Base-by-base conservation (phyloP, 148 eudicot genomes). In the Drosera capensis region DNA sequence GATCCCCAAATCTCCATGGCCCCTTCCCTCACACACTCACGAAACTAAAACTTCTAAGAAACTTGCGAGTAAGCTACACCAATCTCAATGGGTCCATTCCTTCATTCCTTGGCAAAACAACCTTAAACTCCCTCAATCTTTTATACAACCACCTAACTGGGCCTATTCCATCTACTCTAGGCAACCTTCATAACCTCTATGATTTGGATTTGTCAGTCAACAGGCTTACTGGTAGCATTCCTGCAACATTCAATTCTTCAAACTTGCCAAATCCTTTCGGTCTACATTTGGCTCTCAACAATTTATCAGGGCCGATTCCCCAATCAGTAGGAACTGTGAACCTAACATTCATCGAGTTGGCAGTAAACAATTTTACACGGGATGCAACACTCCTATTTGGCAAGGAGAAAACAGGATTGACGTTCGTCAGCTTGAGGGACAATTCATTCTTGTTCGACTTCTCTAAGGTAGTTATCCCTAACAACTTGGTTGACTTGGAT, bases 141-240 rank as follows among this genome's bases (percentile, higher is more conserved):
- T n/a, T n/a, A n/a, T 52, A 45, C 6, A 79, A 79, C 30, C 28
- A 25, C 2, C 47, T 79, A 20, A 26, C 62, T 0, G 82, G 87
- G 1, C 21, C 28, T 0, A 54, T 75, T 1, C 81, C 87, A 3
- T 48, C 57, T 13, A 50, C 65, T 14, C 67, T 79, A 5, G 71
- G 15, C 25, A 40, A 2, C 38, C 46, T 29, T 25, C 20, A 9
- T 12, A 40, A 40, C 20, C 21, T 20, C 7, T 21, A 14, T 16
- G 25, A 24, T 14, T 16, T 43, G 3, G 14, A 21, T 1, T 11
- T 43, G 47, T 43, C 47, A 1, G 1, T 14, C 18, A 30, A 48
- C 45, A 23, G 19, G 21, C 55, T 51, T 15, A 38, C 55, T 0
- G 55, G 55, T 3, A 15, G 18, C 8, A 23, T 51, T 0, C 55